Conservation (phyloP, 257 asterid genomes). For the Galeopsis tetrahit region DNA sequence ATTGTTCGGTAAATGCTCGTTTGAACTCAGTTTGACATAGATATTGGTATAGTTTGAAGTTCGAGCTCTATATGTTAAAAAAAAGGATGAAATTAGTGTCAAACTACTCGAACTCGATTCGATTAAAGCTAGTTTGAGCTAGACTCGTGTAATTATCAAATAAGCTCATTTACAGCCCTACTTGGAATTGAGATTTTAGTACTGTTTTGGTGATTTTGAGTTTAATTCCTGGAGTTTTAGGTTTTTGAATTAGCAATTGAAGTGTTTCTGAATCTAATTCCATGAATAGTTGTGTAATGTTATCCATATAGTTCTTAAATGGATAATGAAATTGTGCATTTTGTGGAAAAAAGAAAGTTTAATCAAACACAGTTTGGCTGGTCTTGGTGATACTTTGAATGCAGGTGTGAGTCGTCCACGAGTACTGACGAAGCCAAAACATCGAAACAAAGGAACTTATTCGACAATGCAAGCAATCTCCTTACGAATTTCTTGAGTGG, state of each 20-base stretch:
- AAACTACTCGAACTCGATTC: too few relatives aligned
- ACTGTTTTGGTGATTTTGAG: slow-evolving; percentile 5
- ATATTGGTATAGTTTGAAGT: too few relatives aligned
- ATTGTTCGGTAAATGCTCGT: too few relatives aligned
- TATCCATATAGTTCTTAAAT: background rate
- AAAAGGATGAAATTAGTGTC: too few relatives aligned
- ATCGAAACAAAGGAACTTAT: slow-evolving; percentile 52
- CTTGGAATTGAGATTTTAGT: background rate
- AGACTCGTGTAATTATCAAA: too few relatives aligned
- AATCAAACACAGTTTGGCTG: background rate
- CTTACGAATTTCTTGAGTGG: slow-evolving; percentile 93
- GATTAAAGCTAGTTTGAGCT: too few relatives aligned
- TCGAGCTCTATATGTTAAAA: too few relatives aligned
- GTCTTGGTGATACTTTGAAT: slow-evolving; percentile 29
- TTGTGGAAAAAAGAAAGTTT: background rate
- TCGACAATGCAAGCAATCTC: slow-evolving; percentile 93
- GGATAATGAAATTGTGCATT: slow-evolving; percentile 11
- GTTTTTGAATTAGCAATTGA: slow-evolving; percentile 11
- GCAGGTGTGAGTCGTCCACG: slow-evolving; percentile 76
- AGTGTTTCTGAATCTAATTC: background rate
- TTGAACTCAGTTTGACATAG: too few relatives aligned
- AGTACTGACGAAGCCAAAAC: slow-evolving; percentile 68
- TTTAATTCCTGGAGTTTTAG: slow-evolving; percentile 20
- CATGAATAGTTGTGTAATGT: background rate
- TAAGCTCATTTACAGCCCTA: too few relatives aligned